These are phyloP conservation scores for Beauveria pseudobassiana DNA, from an alignment of 2,329 filamentous ascomycete species.

Conservation along the genomic window DNA sequence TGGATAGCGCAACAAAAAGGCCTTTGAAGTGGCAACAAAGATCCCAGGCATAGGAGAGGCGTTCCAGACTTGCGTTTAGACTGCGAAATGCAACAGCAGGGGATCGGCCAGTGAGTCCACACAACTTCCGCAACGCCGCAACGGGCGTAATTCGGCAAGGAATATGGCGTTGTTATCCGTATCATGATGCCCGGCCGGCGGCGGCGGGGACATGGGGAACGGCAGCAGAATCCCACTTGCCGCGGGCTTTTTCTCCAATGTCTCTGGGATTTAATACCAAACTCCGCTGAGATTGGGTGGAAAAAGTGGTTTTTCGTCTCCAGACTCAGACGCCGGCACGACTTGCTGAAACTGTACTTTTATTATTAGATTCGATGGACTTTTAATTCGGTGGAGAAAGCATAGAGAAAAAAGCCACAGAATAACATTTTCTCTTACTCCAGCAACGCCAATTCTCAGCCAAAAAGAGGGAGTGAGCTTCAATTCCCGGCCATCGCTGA, in stretches of 20 bases:
- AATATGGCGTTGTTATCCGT: background rate
- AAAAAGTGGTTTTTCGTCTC: background rate
- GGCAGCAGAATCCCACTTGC: background rate
- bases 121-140: background rate
- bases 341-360: background rate
- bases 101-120: background rate
- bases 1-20: too few species aligned
- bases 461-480: background rate
- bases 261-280: background rate
- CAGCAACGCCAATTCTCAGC: too few species aligned
- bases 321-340: background rate
- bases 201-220: too few species aligned
- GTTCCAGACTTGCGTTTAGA: background rate
- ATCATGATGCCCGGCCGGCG: too few species aligned
- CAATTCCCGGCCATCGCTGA: background rate
- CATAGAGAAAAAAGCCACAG: too few species aligned
- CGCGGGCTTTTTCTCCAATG: background rate
- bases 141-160: background rate
- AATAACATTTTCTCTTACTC: background rate
- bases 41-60: too few species aligned
- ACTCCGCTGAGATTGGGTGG: too few species aligned
- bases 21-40: too few species aligned
- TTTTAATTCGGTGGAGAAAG: background rate
- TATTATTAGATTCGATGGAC: background rate
- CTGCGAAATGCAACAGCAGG: background rate